Base-by-base conservation (phyloP, 208 protist species). In the Acanthamoeba castellanii region DNA sequence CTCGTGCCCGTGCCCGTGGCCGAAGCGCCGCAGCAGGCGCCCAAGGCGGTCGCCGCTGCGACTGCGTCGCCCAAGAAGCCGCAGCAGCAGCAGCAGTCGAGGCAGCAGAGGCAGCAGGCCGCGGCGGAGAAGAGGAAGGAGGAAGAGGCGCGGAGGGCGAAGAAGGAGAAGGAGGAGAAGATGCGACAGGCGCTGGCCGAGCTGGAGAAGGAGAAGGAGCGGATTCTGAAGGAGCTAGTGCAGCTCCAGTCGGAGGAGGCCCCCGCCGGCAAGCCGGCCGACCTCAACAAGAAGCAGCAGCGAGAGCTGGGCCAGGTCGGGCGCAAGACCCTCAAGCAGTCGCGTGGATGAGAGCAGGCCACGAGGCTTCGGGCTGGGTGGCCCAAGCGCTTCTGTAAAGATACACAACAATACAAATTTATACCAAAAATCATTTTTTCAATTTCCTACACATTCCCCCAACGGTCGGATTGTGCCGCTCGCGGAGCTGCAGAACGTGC, bases 81-180 rank as follows among this genome's bases (percentile, higher is more conserved):
- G 16, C 72, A 25, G 32, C 22, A 11, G 3, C 32, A 81, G 5
- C 30, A 81, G 72, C 5, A 47, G 16, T 0, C 72, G 9, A 81
- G 42, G 72, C 27, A 81, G 72, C 25, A 37, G 7, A 47, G 7
- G 70, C 70, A 81, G 70, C 30, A 81, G 9, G 70, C 30, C 7
- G 32, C 18, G 11, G 72, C n/a, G 30, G n/a, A 76, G 30, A 34
- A 81, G 72, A 50, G 16, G 72, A 37, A 81, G 72, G 20, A 81
- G 27, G 68, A 32, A 81, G n/a, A 70, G 61, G n/a, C 16, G 25
- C 7, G n/a, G 61, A 70, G 61, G 8, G 25, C 11, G 18, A 81
- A 81, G 72, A 81, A 81, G 72, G 72, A 81, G 27, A 45, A 81
- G 32, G 72, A 81, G 22, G 72, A 81, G 72, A 37, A 81, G 72